Evolutionary conservation across 305 asterid genomes (phyloP), one percentile per base, ranked within the genome.

Genomic region (Fraxinus albicans): DNA sequence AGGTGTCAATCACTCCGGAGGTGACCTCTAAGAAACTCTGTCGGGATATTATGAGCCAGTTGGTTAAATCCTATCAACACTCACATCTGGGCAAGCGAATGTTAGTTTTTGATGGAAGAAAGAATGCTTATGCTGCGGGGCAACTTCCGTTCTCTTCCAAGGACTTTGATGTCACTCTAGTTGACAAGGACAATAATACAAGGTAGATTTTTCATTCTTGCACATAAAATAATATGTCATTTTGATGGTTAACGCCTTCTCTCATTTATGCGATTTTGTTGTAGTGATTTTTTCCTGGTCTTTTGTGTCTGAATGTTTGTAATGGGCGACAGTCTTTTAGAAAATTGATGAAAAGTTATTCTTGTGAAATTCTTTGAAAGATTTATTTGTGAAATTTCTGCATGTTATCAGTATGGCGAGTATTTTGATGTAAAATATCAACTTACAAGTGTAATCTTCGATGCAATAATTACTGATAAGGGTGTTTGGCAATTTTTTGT

Each of bases 21-120:
- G 96, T 94, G 0, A 3, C 86, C 0, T 90, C 98, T 0, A 95
- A 95, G 83, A 90, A 83, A 34, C 91, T 90, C 0, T 89, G 93
- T 38, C 79, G 95, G 70, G 83, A 77, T 0, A 92, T 95, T 0
- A 86, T 94, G 74, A 65, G 21, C 0, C 77, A 87, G 75, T 85
- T 94, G 0, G 93, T 87, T 5, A 6, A 15, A 0, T 63, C 73
- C 0, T 93, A 65, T 47, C 27, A 42, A 0, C 79, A 76, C 2
- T 90, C 97, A 0, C 92, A 92, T 77, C 19, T 95, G 85, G 93
- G 95, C 0, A 80, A 75, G 21, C 70, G 85, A 7, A 36, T 0
- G 76, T 42, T 95, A 1, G 99, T 97, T 0, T 95, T 92, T 67
- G 99, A 95, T 78, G 99, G 99, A 0, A 58, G 94, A 4, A 95